phyloP scores from a whole-genome alignment of 2,329 filamentous ascomycete species.

The Phialophora verrucosa region DNA sequence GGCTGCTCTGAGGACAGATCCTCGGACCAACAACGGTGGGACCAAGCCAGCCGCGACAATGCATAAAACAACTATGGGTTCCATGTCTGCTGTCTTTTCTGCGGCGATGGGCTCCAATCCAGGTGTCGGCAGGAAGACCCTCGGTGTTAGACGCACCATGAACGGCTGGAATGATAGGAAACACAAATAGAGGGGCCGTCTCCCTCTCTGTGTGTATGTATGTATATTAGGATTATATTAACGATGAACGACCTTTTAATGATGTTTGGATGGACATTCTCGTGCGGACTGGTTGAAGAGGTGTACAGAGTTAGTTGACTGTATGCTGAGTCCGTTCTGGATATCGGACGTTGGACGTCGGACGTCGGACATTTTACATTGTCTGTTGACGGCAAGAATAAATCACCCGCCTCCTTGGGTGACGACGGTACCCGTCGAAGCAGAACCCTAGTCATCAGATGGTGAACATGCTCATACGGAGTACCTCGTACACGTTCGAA shows the following conservation, averaged over 20 bases:
- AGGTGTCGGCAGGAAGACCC: conserved; percentile 45
- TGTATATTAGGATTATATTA: background rate
- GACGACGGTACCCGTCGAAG: background rate
- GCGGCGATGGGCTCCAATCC: conserved; percentile 30
- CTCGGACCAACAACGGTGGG: background rate
- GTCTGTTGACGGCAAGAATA: background rate
- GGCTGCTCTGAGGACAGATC: background rate
- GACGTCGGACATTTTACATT: no score
- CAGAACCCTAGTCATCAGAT: background rate
- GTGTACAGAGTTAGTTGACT: background rate
- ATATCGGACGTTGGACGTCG: background rate
- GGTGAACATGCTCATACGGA: no score
- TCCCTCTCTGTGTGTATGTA: background rate
- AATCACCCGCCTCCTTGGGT: background rate
- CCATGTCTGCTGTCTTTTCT: conserved; percentile 33
- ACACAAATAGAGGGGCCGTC: conserved; percentile 22
- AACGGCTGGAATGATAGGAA: conserved; percentile 48
- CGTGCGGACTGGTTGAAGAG: background rate
- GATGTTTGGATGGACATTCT: background rate
- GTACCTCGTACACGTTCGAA: background rate
- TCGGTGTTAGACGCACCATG: conserved; percentile 52
- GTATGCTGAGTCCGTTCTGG: background rate
- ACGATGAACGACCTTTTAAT: background rate
- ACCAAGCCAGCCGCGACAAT: conserved; percentile 43
- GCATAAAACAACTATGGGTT: conserved; percentile 45